A percentile compares a stretch with the other conserved stretches of the same genome.
phyloP scores from a whole-genome alignment of 352 stramenopile species.

The Thraustotheca clavata region DNA sequence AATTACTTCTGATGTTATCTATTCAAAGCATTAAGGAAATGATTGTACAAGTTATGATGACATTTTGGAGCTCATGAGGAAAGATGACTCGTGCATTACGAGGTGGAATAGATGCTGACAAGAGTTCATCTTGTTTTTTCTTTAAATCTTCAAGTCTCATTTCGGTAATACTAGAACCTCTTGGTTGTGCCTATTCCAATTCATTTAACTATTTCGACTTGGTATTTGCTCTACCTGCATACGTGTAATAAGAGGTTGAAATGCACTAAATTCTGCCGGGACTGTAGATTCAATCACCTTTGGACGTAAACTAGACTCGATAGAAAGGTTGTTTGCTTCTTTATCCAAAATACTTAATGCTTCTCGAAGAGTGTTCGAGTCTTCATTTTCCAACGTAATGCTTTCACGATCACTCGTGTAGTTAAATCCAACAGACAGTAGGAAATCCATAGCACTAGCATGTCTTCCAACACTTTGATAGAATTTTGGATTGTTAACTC shows the following conservation, averaged over 20 bases:
- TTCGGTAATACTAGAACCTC: slow-evolving; percentile 67
- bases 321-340: slow-evolving; percentile 72
- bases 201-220: neutral
- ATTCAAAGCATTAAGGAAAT: neutral
- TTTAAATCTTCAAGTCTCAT: slow-evolving; percentile 68
- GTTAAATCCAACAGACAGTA: slow-evolving; percentile 54
- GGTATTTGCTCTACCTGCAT: slow-evolving; percentile 39
- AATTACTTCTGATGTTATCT: neutral
- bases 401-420: slow-evolving; percentile 40
- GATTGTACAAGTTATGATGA: slow-evolving; percentile 2
- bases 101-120: slow-evolving; percentile 44
- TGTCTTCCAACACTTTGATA: slow-evolving; percentile 53
- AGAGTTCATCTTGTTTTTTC: slow-evolving; percentile 59
- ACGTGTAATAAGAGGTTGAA: slow-evolving; percentile 76
- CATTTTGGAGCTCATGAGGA: slow-evolving; percentile 7
- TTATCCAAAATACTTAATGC: slow-evolving; percentile 46
- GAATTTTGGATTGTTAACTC: slow-evolving; percentile 68
- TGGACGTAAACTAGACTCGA: slow-evolving; percentile 37
- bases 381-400: slow-evolving; percentile 31
- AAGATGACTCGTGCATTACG: slow-evolving; percentile 59
- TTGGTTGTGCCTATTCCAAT: slow-evolving; percentile 55
- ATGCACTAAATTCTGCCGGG: slow-evolving; percentile 55
- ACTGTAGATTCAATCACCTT: slow-evolving; percentile 35
- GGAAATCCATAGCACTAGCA: slow-evolving; percentile 61
- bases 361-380: slow-evolving; percentile 37